Percentiles rank a stretch among this genome's conserved stretches.
Evolutionary conservation across 2,329 filamentous ascomycete genomes (phyloP).

Genomic region (Fusarium siculi): DNA sequence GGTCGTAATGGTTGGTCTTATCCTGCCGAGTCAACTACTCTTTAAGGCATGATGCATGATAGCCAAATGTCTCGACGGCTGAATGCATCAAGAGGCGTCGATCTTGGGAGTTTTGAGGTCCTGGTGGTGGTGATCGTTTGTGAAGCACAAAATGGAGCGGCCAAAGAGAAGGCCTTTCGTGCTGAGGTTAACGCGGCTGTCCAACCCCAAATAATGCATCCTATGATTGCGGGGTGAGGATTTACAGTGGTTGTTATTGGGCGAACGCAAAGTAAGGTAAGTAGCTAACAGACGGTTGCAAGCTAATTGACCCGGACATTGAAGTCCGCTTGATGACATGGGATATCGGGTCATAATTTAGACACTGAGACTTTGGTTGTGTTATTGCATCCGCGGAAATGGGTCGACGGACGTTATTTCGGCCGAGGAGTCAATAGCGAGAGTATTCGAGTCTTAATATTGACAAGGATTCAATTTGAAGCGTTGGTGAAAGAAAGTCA

Average conservation of each 20-base stretch:
- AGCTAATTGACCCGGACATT: conserved; percentile 36
- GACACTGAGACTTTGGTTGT: background rate
- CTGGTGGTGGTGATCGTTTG: conserved; percentile 15
- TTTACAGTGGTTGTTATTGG: conserved; percentile 33
- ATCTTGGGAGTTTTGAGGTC: conserved; percentile 23
- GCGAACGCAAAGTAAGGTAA: background rate
- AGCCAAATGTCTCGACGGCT: conserved; percentile 9
- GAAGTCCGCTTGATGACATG: conserved; percentile 38
- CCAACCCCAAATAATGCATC: conserved; percentile 16
- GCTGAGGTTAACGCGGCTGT: conserved; percentile 35
- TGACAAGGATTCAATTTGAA: background rate
- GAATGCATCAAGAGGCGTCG: conserved; percentile 29
- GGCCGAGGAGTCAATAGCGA: background rate
- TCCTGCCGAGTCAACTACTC: conserved; percentile 11
- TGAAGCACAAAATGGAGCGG: conserved; percentile 7
- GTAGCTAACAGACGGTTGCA: background rate
- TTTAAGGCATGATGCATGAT: conserved; percentile 25
- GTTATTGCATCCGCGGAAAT: background rate
- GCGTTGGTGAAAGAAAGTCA: background rate
- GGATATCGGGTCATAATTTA: background rate
- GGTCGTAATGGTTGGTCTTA: conserved; percentile 26
- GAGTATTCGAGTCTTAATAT: background rate
- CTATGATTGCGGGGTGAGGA: conserved; percentile 31
- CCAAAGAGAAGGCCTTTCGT: conserved; percentile 4
- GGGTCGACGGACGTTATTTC: background rate